Evolutionary conservation across 495 filamentous ascomycete species (phyloP).

Genomic region (Tirmania nivea): DNA sequence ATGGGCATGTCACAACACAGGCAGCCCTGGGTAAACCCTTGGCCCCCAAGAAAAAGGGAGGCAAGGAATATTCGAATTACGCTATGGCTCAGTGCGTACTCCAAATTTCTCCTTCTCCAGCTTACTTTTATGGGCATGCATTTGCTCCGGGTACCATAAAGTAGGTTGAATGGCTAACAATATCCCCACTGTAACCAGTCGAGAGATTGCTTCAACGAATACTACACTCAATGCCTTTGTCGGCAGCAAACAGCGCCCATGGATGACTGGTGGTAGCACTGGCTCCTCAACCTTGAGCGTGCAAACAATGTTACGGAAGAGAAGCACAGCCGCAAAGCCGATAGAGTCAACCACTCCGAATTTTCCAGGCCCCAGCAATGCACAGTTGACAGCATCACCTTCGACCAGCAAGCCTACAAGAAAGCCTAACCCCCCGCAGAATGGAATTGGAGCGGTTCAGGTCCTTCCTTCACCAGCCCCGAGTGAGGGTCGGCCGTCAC

Average conservation of each 20-base stretch:
- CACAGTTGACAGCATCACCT: not conserved
- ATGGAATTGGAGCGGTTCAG: not conserved
- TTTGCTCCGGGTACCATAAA: too few relatives aligned
- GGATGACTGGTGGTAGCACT: constrained; percentile 29
- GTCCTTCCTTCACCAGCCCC: constrained; percentile 13
- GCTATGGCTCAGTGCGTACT: constrained; percentile 3
- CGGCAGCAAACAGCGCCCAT: constrained; percentile 40
- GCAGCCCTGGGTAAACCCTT: not conserved
- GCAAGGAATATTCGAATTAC: not conserved
- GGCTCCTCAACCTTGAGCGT: too few relatives aligned
- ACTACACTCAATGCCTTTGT: constrained; percentile 46
- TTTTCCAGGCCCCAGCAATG: not conserved
- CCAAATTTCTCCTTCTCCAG: not conserved
- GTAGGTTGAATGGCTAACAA: too few relatives aligned
- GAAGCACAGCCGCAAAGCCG: too few relatives aligned
- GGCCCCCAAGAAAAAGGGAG: constrained; percentile 1
- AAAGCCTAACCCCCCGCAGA: not conserved
- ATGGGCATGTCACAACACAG: too few relatives aligned
- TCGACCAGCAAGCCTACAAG: not conserved
- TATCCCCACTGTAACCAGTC: not conserved
- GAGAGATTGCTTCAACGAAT: constrained; percentile 41
- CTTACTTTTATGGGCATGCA: too few relatives aligned
- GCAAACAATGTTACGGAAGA: too few relatives aligned
- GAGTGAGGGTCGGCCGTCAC: constrained; percentile 7
- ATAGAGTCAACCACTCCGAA: not conserved